These are phyloP conservation scores for Fusarium annulatum DNA, from an alignment of 2,329 filamentous ascomycete genomes.

Conservation along the genomic window DNA sequence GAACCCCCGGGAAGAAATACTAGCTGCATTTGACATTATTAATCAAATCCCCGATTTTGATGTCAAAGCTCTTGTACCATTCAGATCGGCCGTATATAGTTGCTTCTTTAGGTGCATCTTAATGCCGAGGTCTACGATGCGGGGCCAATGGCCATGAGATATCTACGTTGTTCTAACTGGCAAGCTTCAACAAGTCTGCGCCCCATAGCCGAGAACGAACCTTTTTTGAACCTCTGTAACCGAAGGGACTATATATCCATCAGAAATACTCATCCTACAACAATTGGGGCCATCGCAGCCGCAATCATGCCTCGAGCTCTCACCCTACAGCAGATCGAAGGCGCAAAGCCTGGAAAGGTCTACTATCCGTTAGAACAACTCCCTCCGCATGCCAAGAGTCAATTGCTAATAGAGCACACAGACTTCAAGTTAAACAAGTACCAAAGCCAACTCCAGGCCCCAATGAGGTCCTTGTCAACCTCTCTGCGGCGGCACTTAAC, in stretches of 20 bases:
- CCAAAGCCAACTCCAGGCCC: conserved; percentile 72
- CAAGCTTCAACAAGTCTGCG: background rate
- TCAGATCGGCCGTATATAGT: background rate
- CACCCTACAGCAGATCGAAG: conserved; percentile 75
- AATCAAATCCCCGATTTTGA: background rate
- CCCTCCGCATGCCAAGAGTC: background rate
- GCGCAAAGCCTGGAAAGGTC: conserved; percentile 83
- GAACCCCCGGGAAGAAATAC: background rate
- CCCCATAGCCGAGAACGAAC: background rate
- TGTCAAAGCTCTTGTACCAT: conserved; percentile 1
- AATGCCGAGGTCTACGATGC: conserved; percentile 24
- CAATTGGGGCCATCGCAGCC: background rate
- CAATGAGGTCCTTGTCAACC: conserved; percentile 77
- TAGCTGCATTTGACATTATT: background rate
- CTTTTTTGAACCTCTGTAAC: background rate
- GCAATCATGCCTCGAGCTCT: conserved; percentile 65
- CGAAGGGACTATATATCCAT: background rate
- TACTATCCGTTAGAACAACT: conserved; percentile 75
- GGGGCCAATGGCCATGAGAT: conserved; percentile 15
- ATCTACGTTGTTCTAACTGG: background rate
- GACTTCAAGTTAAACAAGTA: conserved; percentile 69
- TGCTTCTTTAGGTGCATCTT: background rate
- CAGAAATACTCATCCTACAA: background rate
- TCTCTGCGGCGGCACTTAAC: conserved; percentile 87
- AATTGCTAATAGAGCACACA: conserved; percentile 44